Evolutionary conservation across 2,329 filamentous ascomycete genomes (phyloP), one percentile per base, ranked within the genome.

Genomic region (Sarocladium strictum): DNA sequence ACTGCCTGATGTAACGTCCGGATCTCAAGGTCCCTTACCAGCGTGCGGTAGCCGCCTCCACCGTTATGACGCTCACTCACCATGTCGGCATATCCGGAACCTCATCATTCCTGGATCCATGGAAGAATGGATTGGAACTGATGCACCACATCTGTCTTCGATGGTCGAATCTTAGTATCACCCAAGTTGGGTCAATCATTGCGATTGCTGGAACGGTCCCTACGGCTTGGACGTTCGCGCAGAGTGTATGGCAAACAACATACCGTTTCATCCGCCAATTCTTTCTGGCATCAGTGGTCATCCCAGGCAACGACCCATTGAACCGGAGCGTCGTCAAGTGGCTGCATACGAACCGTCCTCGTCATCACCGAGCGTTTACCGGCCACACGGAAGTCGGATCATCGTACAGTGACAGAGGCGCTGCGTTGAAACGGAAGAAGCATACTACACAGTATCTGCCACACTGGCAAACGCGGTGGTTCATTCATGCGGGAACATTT

Each of bases 401-500:
- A 5, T 38, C 65, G 19, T 60, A 61, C 14, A 57, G 66, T 15
- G 72, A 74, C 33, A 66, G 71, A 3, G 72, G 67, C 3, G 69
- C 69, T 0, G 67, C 69, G 14, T 63, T 74, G 2, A 75, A 73
- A 56, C 74, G 72, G 61, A 73, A 69, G 14, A 65, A 65, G 10
- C 66, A 73, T 40, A 62, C 69, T 1, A 63, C 76, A 2, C 71
- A 76, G 56, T 77, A 76, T 49, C 64, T 69, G 5, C 75, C 75
- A 0, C 74, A 76, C 50, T 77, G 73, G 61, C 67, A 71, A 15
- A 67, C 69, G 1, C 62, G 69, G 7, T 76, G 75, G 72, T 78
- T 85, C 58, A 76, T 75, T 68, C 76, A 78, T 59, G 64, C 69
- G 5, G 69, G 74, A 0, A 70, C 68, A 10, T 58, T 77, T 0